These are phyloP conservation scores for Nigrospora osmanthi DNA, from an alignment of 2,329 filamentous ascomycete species.

Conservation along the genomic window DNA sequence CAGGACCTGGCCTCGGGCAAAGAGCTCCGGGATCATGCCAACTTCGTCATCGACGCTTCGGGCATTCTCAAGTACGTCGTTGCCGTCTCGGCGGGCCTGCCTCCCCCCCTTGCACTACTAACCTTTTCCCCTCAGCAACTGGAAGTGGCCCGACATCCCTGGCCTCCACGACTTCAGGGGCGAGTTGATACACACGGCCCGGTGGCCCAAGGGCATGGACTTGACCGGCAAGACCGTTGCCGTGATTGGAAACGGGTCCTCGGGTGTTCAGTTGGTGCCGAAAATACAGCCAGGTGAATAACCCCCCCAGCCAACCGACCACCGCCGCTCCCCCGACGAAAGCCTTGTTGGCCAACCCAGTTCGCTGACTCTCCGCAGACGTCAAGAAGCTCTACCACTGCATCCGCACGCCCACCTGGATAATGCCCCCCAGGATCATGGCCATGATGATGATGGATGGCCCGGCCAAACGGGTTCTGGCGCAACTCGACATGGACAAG, in stretches of 20 bases:
- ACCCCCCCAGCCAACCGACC: not conserved
- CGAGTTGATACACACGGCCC: conserved; percentile 42
- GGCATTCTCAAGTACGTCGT: conserved; percentile 41
- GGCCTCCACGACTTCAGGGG: conserved; percentile 38
- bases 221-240: conserved; percentile 42
- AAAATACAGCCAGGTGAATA: conserved; percentile 35
- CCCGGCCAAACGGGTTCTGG: conserved; percentile 26
- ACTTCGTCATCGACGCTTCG: conserved; percentile 41
- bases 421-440: conserved; percentile 27
- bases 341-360: not conserved
- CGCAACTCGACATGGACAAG: conserved; percentile 30
- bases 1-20: conserved; percentile 27
- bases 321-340: too few relatives aligned
- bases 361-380: conserved; percentile 12
- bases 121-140: conserved; percentile 31
- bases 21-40: conserved; percentile 34
- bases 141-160: conserved; percentile 43
- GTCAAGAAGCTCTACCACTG: conserved; percentile 32
- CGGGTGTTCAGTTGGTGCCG: conserved; percentile 45
- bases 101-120: conserved; percentile 3
- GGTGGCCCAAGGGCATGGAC: conserved; percentile 42
- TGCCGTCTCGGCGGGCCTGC: not conserved
- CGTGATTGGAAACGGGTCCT: conserved; percentile 49
- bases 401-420: conserved; percentile 34
- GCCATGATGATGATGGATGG: conserved; percentile 29